Base-by-base conservation (phyloP, 2,329 filamentous ascomycete species). In the Westerdykella ornata region DNA sequence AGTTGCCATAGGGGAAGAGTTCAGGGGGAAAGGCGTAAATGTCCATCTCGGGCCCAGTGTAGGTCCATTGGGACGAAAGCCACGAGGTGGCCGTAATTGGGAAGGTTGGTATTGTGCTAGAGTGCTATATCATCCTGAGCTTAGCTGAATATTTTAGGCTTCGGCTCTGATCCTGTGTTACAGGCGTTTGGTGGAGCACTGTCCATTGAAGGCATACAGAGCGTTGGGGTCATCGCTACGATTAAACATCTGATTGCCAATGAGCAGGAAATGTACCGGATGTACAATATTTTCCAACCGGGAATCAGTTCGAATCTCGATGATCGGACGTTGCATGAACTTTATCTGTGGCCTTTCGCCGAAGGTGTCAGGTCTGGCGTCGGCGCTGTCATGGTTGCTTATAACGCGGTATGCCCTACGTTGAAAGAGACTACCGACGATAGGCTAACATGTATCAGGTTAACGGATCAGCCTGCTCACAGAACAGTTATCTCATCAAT, bases 311-410 rank as follows among this genome's bases (percentile, higher is more conserved):
- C 64, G 35, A 92, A 94, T 54, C 77, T 94, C 18, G 85, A 87
- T 47, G 85, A 88, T 56, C 73, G 84, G 26, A 82, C 83, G 0
- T 63, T 87, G 49, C 84, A 88, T 57, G 84, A 88, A 65, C 68
- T 94, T 1, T 94, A 94, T 54, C 74, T 83, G 0, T 94, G 87
- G 87, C 88, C 88, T 0, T 94, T 94, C 59, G 83, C 81, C 3
- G 84, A 94, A 53, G 81, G 81, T 15, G 73, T 94, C 13, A 78
- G 78, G 35, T 84, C 84, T 3, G 86, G 86, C 8, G 87, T 90
- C 2, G 86, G 80, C 0, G 78, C 81, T 19, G 77, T 89, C 30
- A 95, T 94, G 88, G 89, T 85, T 58, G 80, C 82, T 1, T 94
- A 94, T 58, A 71, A 73, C 34, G 68, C 71, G 37, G 63, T 60